Conservation (phyloP, 306 rosid species). For the Quercus bicolor region DNA sequence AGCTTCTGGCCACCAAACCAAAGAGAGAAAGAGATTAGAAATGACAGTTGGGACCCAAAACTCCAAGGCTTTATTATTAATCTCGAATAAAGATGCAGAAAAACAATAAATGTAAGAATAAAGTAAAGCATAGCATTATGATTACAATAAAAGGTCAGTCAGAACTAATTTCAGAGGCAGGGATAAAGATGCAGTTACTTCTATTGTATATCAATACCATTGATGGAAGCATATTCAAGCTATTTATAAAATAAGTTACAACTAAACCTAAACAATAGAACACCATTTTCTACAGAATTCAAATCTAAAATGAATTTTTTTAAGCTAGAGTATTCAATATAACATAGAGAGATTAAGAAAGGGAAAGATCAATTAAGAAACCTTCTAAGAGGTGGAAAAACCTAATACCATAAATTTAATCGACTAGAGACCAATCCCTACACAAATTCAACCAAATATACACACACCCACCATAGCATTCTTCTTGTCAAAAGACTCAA, state of each 20-base stretch:
- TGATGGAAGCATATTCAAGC: background rate
- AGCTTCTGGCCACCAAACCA: slow-evolving; percentile 6
- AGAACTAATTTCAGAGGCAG: background rate
- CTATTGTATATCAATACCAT: background rate
- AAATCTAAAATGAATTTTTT: background rate
- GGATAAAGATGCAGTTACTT: background rate
- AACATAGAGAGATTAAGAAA: background rate
- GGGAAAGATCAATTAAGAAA: background rate
- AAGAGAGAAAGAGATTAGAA: background rate
- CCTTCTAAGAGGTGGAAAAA: background rate
- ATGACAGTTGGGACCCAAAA: background rate
- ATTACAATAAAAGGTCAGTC: background rate
- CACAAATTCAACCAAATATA: background rate
- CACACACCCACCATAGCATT: background rate
- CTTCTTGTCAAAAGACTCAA: background rate
- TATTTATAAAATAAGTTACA: background rate
- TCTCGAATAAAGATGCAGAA: background rate
- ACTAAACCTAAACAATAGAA: background rate
- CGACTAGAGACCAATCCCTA: background rate
- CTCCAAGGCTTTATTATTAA: background rate
- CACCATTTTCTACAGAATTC: background rate
- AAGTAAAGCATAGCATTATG: background rate
- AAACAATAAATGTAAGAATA: background rate
- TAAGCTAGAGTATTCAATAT: background rate
- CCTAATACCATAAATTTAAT: background rate